Base-by-base conservation (phyloP, 441 rosid species). In the Viola pubescens region DNA sequence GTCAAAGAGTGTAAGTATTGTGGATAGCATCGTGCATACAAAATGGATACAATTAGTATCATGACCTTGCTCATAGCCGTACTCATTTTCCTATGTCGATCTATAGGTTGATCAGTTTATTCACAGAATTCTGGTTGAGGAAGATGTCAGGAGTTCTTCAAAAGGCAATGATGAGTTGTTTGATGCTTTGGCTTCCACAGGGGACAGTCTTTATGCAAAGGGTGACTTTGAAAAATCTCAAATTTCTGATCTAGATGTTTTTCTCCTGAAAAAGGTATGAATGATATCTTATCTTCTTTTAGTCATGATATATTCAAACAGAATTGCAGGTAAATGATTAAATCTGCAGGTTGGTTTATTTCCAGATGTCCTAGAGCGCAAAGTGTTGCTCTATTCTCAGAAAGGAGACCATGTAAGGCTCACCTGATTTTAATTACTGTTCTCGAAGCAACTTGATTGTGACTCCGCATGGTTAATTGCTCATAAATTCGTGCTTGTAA, bases 331-430 rank as follows among this genome's bases (percentile, higher is more conserved):
- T 12, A 8, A 42, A 66, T 34, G 44, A 65, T 41, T 59, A 60
- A 40, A 4, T 48, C 65, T 61, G 72, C 75, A 90, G 97, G 94
- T 90, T 69, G 94, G 97, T 67, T 71, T 86, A 50, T 88, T 88
- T 79, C 96, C 97, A 0, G 91, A 88, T 74, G 74, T 87, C 67
- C 72, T 90, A 55, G 96, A 90, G 66, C 88, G 82, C 52, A 85
- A 78, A 71, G 87, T 79, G 57, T 75, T 77, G 79, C 75, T 67
- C 52, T 82, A 84, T 72, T 76, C 88, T 61, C 86, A 82, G 67
- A 82, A 77, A 65, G 97, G 85, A 48, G 96, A 88, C 72, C 81
- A 82, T 70, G 97, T 90, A 79, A 79, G 85, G 51, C 65, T 63
- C 14, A 16, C 19, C 44, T 42, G 9, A 49, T 56, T 63, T 51